phyloP scores from a whole-genome alignment of 768 basidiomycete species.

The Trametes coccinea region DNA sequence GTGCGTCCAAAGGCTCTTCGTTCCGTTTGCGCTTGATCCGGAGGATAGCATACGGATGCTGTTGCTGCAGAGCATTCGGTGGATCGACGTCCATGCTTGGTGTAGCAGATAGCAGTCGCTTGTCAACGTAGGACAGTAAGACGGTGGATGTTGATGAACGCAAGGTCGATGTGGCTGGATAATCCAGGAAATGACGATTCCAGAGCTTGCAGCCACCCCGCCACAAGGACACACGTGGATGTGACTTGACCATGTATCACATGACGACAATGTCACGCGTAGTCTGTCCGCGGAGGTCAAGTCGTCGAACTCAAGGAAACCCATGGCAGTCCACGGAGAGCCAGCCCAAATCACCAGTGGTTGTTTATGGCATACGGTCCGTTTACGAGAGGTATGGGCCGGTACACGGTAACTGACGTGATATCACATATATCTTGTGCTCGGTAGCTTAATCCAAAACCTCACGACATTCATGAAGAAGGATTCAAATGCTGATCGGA shows the following conservation, averaged over 20 bases:
- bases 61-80: slow-evolving; percentile 1
- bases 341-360: no score
- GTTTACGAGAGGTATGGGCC: no score
- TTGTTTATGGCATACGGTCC: no score
- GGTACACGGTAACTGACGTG: no score
- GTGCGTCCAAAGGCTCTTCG: slow-evolving; percentile 80
- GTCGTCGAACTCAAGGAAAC: no score
- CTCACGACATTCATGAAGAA: no score
- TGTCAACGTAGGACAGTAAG: neutral
- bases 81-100: slow-evolving; percentile 15
- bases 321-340: no score
- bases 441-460: no score
- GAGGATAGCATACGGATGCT: slow-evolving; percentile 64
- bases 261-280: neutral
- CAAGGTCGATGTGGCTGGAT: neutral
- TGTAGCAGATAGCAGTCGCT: neutral
- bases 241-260: neutral
- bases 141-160: no score
- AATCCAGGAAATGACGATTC: neutral
- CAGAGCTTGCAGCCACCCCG: slow-evolving; percentile 9
- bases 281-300: no score
- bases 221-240: neutral
- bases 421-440: no score
- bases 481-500: no score
- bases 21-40: slow-evolving; percentile 82